Evolutionary conservation across 176 grass and related monocot genomes (phyloP).

Genomic region (Oryza nivara): DNA sequence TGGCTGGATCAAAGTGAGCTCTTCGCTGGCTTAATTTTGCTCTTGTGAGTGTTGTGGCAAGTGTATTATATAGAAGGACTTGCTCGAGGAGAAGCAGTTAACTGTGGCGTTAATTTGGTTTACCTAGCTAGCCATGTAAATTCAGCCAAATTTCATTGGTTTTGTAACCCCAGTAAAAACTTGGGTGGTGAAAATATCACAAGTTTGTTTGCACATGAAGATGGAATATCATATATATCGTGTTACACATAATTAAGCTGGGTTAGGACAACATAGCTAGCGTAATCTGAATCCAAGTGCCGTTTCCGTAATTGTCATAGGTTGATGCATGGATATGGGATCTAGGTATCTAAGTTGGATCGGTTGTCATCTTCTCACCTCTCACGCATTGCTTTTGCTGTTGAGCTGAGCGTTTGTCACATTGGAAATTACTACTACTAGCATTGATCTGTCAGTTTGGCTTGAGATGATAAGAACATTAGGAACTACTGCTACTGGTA

Average conservation of each 20-base stretch:
- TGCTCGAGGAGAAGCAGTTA: background rate
- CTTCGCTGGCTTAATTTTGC: no score
- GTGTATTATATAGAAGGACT: constrained; percentile 27
- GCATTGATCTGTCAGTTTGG: no score
- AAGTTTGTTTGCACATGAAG: background rate
- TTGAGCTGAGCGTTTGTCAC: no score
- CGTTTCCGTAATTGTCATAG: background rate
- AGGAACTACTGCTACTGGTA: no score
- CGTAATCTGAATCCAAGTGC: constrained; percentile 9
- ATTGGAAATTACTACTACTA: no score
- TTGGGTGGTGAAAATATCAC: background rate
- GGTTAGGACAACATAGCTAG: no score
- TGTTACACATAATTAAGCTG: no score
- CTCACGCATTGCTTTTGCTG: no score
- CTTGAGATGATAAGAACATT: background rate
- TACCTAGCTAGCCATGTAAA: background rate
- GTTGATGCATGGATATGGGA: background rate
- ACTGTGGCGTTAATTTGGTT: constrained; percentile 9
- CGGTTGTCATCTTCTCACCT: background rate
- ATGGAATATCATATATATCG: background rate
- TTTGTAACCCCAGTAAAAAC: background rate
- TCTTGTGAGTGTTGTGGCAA: background rate
- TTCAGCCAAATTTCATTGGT: background rate
- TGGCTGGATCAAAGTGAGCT: background rate
- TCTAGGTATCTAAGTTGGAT: constrained; percentile 31